Percentiles rank a stretch among this genome's conserved stretches.
Conservation (phyloP, 2,329 filamentous ascomycete genomes). For the Alternaria rosae region DNA sequence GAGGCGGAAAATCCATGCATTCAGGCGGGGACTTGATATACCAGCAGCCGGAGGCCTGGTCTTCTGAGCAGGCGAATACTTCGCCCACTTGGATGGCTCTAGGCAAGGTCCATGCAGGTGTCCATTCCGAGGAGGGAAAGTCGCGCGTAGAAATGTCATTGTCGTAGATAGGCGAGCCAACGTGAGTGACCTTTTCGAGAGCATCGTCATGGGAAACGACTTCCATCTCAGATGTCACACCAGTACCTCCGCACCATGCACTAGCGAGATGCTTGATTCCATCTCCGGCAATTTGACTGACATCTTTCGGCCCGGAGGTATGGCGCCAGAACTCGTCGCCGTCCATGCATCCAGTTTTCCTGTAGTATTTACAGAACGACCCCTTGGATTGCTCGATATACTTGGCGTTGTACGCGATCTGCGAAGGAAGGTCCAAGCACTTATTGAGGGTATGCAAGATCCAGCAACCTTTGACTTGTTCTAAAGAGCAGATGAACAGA, state of each 20-base stretch:
- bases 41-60: not conserved
- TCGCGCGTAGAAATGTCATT: not conserved
- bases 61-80: not conserved
- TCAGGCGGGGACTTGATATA: not conserved
- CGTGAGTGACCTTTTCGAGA: not conserved
- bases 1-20: not conserved
- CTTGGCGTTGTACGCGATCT: not conserved
- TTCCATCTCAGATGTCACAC: not conserved
- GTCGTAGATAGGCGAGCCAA: not conserved
- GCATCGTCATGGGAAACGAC: not conserved
- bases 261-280: not conserved
- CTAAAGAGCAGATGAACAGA: not conserved
- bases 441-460: not conserved
- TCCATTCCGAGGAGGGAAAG: not conserved
- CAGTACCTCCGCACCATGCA: not conserved
- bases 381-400: not conserved
- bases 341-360: not conserved
- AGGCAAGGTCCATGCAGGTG: not conserved
- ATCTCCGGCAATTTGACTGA: not conserved
- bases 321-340: not conserved
- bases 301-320: not conserved
- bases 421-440: not conserved
- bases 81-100: not conserved
- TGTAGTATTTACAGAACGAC: constrained; percentile 1
- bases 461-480: not conserved